These are phyloP conservation scores for Pseudogymnoascus sp. DNA, from an alignment of 2,329 filamentous ascomycete genomes.

Conservation along the genomic window DNA sequence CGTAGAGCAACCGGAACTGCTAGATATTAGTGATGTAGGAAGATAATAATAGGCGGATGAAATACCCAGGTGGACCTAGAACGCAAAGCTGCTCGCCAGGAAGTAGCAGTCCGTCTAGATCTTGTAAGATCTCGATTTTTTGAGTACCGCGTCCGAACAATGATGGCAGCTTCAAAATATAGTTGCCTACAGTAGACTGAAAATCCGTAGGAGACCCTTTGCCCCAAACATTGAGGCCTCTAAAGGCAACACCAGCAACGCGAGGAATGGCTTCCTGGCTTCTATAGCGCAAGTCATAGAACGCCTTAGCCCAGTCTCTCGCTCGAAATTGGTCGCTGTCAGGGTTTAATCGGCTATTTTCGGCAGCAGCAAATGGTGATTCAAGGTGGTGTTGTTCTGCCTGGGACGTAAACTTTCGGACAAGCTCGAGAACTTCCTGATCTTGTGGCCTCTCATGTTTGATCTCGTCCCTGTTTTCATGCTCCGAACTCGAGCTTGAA, in stretches of 20 bases:
- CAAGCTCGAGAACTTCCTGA: neutral
- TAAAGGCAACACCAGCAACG: slow-evolving; percentile 20
- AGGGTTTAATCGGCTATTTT: neutral
- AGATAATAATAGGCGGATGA: neutral
- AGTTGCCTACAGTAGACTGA: slow-evolving; percentile 24
- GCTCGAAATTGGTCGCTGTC: neutral
- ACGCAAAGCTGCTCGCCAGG: slow-evolving; percentile 71
- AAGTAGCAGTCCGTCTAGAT: slow-evolving; percentile 61
- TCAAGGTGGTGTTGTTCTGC: neutral
- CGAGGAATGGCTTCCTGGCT: slow-evolving; percentile 14
- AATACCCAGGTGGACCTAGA: slow-evolving; percentile 56
- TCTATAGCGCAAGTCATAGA: neutral
- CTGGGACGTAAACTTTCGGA: neutral
- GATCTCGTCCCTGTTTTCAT: neutral
- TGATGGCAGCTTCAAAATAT: slow-evolving; percentile 8
- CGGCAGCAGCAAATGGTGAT: neutral
- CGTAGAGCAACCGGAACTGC: slow-evolving; percentile 64
- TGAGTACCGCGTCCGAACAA: slow-evolving; percentile 4
- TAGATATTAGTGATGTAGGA: neutral
- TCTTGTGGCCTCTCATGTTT: neutral
- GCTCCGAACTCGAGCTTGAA: neutral
- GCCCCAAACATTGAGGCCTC: slow-evolving; percentile 20
- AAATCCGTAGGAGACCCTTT: slow-evolving; percentile 23
- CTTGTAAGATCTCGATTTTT: slow-evolving; percentile 57
- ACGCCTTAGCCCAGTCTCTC: slow-evolving; percentile 12